phyloP scores from a whole-genome alignment of 371 early-diverging fungal species.

The Spiromyces aspiralis region DNA sequence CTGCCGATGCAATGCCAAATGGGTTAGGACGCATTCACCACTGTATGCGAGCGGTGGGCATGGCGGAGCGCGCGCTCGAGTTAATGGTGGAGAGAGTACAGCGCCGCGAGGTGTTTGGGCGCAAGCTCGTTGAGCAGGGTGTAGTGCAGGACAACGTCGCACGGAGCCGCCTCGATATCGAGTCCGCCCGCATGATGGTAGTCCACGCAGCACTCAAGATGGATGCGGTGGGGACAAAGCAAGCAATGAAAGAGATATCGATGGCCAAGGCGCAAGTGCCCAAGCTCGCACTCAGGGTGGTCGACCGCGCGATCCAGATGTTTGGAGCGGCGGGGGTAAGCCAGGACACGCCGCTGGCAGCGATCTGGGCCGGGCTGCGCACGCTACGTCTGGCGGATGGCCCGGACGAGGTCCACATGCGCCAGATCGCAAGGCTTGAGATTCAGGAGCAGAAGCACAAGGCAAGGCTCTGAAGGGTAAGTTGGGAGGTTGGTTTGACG shows the following conservation, averaged over 20 bases:
- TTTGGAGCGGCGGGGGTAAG: slow-evolving; percentile 82
- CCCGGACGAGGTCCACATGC: slow-evolving; percentile 69
- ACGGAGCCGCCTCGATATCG: slow-evolving; percentile 73
- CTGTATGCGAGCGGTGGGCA: slow-evolving; percentile 86
- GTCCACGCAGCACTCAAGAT: slow-evolving; percentile 79
- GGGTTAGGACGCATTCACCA: slow-evolving; percentile 23
- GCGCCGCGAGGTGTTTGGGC: slow-evolving; percentile 79
- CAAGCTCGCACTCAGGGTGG: slow-evolving; percentile 44
- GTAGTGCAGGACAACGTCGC: slow-evolving; percentile 66
- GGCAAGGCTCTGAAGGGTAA: not conserved
- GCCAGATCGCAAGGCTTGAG: slow-evolving; percentile 44
- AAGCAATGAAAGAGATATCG: slow-evolving; percentile 78
- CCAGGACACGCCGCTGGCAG: slow-evolving; percentile 72
- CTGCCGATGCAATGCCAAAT: too few species aligned
- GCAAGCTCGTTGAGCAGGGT: slow-evolving; percentile 60
- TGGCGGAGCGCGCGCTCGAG: slow-evolving; percentile 84
- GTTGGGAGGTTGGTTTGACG: too few species aligned
- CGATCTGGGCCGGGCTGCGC: slow-evolving; percentile 62
- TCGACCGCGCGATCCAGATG: slow-evolving; percentile 83
- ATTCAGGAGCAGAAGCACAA: slow-evolving; percentile 18
- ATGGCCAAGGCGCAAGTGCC: slow-evolving; percentile 90
- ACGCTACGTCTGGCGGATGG: slow-evolving; percentile 89
- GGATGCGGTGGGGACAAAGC: slow-evolving; percentile 71
- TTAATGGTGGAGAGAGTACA: slow-evolving; percentile 70
- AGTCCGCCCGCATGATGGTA: slow-evolving; percentile 77